Evolutionary conservation across 179 eudicot genomes (phyloP).

Genomic region (Spergularia azorica): DNA sequence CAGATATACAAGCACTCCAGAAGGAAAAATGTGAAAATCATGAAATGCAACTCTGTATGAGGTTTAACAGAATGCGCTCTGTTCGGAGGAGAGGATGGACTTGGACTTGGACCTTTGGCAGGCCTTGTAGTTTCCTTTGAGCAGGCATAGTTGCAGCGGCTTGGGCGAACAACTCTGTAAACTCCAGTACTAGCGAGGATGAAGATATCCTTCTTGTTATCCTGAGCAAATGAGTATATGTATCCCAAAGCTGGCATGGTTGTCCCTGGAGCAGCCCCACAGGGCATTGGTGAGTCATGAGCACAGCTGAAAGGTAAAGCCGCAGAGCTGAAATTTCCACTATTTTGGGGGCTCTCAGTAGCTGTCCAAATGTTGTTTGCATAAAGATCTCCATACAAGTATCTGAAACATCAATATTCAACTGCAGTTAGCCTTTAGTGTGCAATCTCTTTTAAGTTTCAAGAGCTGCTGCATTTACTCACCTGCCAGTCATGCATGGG

Average conservation of each 20-base stretch:
- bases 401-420: slow-evolving; percentile 42
- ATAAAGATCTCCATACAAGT: slow-evolving; percentile 82
- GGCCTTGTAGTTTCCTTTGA: slow-evolving; percentile 54
- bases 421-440: not conserved
- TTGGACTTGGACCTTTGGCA: slow-evolving; percentile 32
- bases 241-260: slow-evolving; percentile 60
- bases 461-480: slow-evolving; percentile 6
- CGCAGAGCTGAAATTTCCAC: slow-evolving; percentile 66
- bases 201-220: slow-evolving; percentile 64
- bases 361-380: slow-evolving; percentile 70
- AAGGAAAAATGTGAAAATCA: slow-evolving; percentile 32
- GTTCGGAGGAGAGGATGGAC: slow-evolving; percentile 41
- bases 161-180: slow-evolving; percentile 73
- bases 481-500: slow-evolving; percentile 90
- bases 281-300: slow-evolving; percentile 55
- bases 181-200: slow-evolving; percentile 66
- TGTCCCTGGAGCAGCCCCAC: slow-evolving; percentile 57
- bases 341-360: slow-evolving; percentile 53
- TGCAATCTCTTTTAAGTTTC: not conserved
- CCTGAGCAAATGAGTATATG: slow-evolving; percentile 73
- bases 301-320: slow-evolving; percentile 66
- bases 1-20: slow-evolving; percentile 27
- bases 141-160: slow-evolving; percentile 67
- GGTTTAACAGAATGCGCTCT: slow-evolving; percentile 27
- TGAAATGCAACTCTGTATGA: slow-evolving; percentile 23